phyloP scores from a whole-genome alignment of 2,329 filamentous ascomycete species.

The Fusarium siculi region DNA sequence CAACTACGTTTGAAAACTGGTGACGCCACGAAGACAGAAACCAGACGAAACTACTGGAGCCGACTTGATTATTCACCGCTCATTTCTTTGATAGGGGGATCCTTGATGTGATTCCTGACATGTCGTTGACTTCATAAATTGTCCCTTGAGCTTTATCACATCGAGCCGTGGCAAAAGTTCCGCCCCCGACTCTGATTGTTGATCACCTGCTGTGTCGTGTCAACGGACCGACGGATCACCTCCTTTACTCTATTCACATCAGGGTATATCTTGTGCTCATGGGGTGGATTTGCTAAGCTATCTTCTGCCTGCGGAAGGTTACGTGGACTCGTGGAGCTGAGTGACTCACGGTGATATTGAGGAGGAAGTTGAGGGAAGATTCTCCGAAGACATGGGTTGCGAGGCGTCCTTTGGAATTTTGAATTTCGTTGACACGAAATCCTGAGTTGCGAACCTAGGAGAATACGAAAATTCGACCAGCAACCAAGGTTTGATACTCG shows the following conservation, averaged over 20 bases:
- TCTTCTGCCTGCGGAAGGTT: background rate
- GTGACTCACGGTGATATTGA: background rate
- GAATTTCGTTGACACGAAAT: background rate
- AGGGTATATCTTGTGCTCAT: background rate
- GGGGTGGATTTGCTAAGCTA: background rate
- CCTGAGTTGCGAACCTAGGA: background rate
- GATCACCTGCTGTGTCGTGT: background rate
- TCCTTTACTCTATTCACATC: background rate
- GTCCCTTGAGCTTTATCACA: background rate
- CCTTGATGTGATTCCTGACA: background rate
- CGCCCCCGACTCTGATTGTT: background rate
- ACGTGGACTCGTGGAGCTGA: background rate
- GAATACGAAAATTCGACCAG: background rate
- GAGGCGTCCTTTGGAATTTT: background rate
- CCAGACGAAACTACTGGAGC: background rate
- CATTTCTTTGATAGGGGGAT: background rate
- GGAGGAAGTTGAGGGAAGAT: background rate
- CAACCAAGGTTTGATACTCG: background rate
- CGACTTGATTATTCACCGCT: background rate
- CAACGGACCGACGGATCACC: background rate
- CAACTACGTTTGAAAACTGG: slow-evolving; percentile 9
- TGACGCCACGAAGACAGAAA: background rate
- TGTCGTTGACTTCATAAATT: background rate
- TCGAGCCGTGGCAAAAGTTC: background rate
- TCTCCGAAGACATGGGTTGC: too few species aligned